Evolutionary conservation across 2,329 filamentous ascomycete genomes (phyloP).

Genomic region (Aspergillus sp.): DNA sequence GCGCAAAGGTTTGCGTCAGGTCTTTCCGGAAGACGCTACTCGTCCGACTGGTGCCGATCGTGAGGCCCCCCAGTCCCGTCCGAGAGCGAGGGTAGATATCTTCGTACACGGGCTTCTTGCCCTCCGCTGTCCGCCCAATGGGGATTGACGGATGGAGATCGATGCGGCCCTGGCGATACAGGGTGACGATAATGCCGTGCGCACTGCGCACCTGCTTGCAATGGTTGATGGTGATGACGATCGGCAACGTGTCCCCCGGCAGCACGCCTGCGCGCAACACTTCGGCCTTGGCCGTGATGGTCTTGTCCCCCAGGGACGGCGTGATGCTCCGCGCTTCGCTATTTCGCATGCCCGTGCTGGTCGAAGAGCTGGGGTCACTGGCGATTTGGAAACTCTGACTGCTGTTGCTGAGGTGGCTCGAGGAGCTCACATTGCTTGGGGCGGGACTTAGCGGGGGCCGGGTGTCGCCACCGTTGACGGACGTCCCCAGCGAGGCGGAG

Average conservation of each 20-base stretch:
- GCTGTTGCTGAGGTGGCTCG: conserved; percentile 66
- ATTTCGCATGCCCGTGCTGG: conserved; percentile 36
- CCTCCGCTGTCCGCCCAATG: conserved; percentile 60
- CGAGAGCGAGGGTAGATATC: conserved; percentile 85
- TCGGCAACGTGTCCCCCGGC: conserved; percentile 76
- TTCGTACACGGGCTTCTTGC: conserved; percentile 69
- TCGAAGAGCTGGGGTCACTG: conserved; percentile 41
- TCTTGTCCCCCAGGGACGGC: conserved; percentile 63
- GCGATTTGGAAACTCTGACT: conserved; percentile 57
- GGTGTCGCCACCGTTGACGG: conserved; percentile 39
- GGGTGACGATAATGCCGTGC: conserved; percentile 86
- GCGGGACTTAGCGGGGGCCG: conserved; percentile 46
- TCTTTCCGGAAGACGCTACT: conserved; percentile 96
- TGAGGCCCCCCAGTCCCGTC: conserved; percentile 81
- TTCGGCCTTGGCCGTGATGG: conserved; percentile 83
- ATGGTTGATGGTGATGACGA: conserved; percentile 80
- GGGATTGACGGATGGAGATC: conserved; percentile 69
- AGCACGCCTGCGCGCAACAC: conserved; percentile 78
- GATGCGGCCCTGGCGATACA: conserved; percentile 87
- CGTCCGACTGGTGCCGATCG: conserved; percentile 79
- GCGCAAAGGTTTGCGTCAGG: conserved; percentile 81
- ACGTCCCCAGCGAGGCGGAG: conserved; percentile 44
- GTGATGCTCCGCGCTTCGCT: conserved; percentile 52
- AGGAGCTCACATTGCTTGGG: conserved; percentile 68
- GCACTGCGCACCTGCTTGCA: conserved; percentile 87